Percentiles rank a stretch among this genome's conserved stretches.
phyloP scores from a whole-genome alignment of 768 basidiomycete genomes.

The Amyloporia xantha region DNA sequence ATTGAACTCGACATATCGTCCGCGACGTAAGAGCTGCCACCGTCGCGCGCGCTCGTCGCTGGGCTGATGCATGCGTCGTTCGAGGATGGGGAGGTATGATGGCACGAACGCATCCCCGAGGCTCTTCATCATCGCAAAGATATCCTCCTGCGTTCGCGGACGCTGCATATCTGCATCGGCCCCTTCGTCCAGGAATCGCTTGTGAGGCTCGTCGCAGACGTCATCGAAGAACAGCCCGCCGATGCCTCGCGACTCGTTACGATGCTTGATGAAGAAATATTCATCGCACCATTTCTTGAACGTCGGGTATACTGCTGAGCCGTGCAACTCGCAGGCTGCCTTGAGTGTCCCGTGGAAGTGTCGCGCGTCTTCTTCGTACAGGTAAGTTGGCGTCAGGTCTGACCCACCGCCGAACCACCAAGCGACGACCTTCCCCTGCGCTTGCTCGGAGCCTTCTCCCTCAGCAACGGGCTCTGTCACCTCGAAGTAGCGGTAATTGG shows the following conservation, averaged over 20 bases:
- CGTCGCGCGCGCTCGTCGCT: constrained; percentile 64
- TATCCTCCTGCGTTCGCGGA: constrained; percentile 54
- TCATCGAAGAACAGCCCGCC: constrained; percentile 98
- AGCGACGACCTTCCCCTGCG: constrained; percentile 53
- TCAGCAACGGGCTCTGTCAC: constrained; percentile 45
- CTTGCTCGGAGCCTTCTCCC: constrained; percentile 17
- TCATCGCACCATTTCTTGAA: constrained; percentile 98
- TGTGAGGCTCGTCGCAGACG: constrained; percentile 58
- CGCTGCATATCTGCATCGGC: constrained; percentile 28
- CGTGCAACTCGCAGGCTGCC: constrained; percentile 67
- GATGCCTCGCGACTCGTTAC: constrained; percentile 78
- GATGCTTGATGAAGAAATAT: constrained; percentile 91
- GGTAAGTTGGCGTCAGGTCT: constrained; percentile 91
- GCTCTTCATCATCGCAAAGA: constrained; percentile 69
- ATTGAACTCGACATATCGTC: constrained; percentile 86
- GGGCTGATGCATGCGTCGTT: constrained; percentile 45
- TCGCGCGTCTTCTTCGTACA: constrained; percentile 77
- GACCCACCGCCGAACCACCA: constrained; percentile 99
- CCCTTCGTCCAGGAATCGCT: constrained; percentile 41
- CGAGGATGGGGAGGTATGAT: constrained; percentile 84
- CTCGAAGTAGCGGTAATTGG: constrained; percentile 98
- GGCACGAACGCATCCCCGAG: constrained; percentile 81
- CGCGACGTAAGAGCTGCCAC: constrained; percentile 90
- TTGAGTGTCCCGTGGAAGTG: constrained; percentile 88
- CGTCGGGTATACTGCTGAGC: constrained; percentile 55